A percentile compares a stretch with the other conserved stretches of the same genome.
phyloP scores from a whole-genome alignment of 495 filamentous ascomycete species.

The Tuber borchii region DNA sequence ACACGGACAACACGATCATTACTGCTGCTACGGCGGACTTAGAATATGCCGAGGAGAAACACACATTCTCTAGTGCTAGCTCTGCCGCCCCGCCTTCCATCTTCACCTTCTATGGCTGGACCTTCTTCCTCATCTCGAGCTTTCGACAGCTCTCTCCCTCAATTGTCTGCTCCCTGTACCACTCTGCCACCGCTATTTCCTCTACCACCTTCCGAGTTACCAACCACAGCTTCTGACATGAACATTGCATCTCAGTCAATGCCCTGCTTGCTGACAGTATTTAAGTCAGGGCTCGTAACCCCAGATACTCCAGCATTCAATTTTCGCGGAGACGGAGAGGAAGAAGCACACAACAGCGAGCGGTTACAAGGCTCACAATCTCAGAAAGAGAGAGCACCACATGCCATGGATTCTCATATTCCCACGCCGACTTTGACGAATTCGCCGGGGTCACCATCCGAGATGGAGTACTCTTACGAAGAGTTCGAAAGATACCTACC shows the following conservation, averaged over 20 bases:
- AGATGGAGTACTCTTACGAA: constrained; percentile 34
- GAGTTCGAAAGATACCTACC: constrained; percentile 38
- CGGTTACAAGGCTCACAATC: constrained; percentile 3
- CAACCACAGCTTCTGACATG: constrained; percentile 22
- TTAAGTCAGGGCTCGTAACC: constrained; percentile 33
- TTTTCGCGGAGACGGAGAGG: constrained; percentile 19
- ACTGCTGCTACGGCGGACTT: neutral
- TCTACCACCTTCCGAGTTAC: constrained; percentile 19
- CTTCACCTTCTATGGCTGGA: constrained; percentile 46
- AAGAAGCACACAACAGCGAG: constrained; percentile 18
- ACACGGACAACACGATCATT: constrained; percentile 19
- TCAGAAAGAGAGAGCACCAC: constrained; percentile 13
- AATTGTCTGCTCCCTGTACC: constrained; percentile 31
- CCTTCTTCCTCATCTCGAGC: constrained; percentile 22
- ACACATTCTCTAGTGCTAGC: constrained; percentile 31
- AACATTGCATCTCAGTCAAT: constrained; percentile 20
- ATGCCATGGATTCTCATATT: constrained; percentile 28
- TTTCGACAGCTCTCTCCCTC: constrained; percentile 25
- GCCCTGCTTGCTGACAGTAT: constrained; percentile 25
- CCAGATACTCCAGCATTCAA: constrained; percentile 33
- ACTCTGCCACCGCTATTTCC: constrained; percentile 11
- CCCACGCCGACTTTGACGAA: constrained; percentile 32
- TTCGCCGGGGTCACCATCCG: constrained; percentile 35
- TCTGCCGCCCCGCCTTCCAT: constrained; percentile 48
- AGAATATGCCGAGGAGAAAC: constrained; percentile 37